Evolutionary conservation across 192 early-diverging fungal genomes (phyloP).

Genomic region (Pilobolus umbonatus): DNA sequence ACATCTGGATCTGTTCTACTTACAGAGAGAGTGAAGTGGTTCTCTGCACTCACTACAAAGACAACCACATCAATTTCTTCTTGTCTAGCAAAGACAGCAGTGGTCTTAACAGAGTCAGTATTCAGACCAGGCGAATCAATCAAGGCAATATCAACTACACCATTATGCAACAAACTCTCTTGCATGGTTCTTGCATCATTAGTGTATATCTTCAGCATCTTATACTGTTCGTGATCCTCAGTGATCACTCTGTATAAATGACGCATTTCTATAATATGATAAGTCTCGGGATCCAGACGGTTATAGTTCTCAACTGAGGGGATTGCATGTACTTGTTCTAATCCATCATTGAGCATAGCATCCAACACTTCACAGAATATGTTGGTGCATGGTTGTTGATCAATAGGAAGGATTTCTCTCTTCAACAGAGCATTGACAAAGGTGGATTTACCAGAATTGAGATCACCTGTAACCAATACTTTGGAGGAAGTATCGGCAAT

Average conservation of each 20-base stretch:
- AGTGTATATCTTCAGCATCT: slow-evolving; percentile 92
- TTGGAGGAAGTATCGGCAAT: slow-evolving; percentile 88
- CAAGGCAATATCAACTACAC: slow-evolving; percentile 91
- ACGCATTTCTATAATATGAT: slow-evolving; percentile 58
- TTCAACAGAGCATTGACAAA: slow-evolving; percentile 95
- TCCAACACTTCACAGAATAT: slow-evolving; percentile 96
- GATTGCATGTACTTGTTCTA: slow-evolving; percentile 93
- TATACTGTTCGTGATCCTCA: slow-evolving; percentile 79
- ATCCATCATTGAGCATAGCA: slow-evolving; percentile 79
- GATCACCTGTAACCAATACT: slow-evolving; percentile 94
- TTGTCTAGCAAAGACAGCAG: slow-evolving; percentile 93
- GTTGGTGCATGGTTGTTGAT: slow-evolving; percentile 98
- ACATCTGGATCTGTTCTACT: slow-evolving; percentile 22
- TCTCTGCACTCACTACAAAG: slow-evolving; percentile 98
- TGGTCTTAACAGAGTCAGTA: slow-evolving; percentile 97
- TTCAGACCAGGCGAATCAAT: slow-evolving; percentile 99
- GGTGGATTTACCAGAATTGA: slow-evolving; percentile 97
- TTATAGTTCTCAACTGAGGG: slow-evolving; percentile 63
- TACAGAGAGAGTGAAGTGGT: slow-evolving; percentile 97
- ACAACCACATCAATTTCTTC: slow-evolving; percentile 99
- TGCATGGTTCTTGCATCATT: slow-evolving; percentile 58
- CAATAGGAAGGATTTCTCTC: slow-evolving; percentile 83
- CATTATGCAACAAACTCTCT: slow-evolving; percentile 86
- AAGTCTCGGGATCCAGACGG: slow-evolving; percentile 67
- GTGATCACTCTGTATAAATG: slow-evolving; percentile 80